A percentile compares a stretch with the other conserved stretches of the same genome.
phyloP scores from a whole-genome alignment of 2,329 filamentous ascomycete species.

The Claviceps maximensis region DNA sequence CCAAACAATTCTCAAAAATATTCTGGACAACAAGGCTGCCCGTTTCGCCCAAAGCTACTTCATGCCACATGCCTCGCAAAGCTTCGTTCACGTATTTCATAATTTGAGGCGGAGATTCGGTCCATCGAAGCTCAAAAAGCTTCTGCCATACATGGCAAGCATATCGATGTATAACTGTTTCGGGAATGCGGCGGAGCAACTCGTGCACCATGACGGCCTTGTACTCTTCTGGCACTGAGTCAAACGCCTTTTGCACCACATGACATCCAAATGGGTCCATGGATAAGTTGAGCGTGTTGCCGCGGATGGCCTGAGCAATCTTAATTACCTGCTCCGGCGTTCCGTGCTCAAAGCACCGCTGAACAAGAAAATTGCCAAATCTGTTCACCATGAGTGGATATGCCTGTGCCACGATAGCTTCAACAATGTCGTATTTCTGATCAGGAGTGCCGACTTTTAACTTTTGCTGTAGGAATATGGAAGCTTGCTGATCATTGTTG shows the following conservation, averaged over 20 bases:
- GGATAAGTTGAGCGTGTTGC: conserved; percentile 83
- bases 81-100: conserved; percentile 98
- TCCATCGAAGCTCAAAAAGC: conserved; percentile 95
- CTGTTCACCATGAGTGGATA: conserved; percentile 97
- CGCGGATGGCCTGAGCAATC: conserved; percentile 87
- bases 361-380: conserved; percentile 96
- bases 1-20: conserved; percentile 97
- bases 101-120: conserved; percentile 85
- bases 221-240: conserved; percentile 93
- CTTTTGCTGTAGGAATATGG: conserved; percentile 97
- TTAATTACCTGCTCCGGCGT: conserved; percentile 87
- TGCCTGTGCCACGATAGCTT: conserved; percentile 87
- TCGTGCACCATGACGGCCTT: conserved; percentile 99
- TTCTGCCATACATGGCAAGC: conserved; percentile 99
- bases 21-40: conserved; percentile 97
- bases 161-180: conserved; percentile 97
- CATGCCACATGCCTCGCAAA: conserved; percentile 93
- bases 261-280: conserved; percentile 99
- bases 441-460: conserved; percentile 90
- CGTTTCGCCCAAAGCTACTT: conserved; percentile 92
- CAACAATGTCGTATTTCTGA: conserved; percentile 94
- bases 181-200: conserved; percentile 82
- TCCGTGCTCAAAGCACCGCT: conserved; percentile 97
- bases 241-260: conserved; percentile 96
- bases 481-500: conserved; percentile 98